phyloP scores from a whole-genome alignment of 352 stramenopile genomes.

The Pythium insidiosum region DNA sequence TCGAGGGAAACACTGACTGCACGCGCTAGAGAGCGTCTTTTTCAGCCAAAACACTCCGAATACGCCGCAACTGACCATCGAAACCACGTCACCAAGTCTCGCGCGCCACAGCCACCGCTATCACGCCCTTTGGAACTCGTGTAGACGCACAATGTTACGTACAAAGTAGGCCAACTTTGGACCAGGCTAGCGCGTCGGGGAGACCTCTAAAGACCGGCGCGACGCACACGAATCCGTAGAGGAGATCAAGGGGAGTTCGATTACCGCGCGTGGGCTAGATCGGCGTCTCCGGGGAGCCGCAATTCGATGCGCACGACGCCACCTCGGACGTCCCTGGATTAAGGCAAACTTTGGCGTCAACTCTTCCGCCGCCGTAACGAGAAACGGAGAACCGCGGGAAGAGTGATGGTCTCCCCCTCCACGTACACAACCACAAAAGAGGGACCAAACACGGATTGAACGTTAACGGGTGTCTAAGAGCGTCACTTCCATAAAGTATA shows the following conservation, averaged over 20 bases:
- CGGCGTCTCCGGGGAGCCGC: constrained; percentile 4
- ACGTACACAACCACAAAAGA: constrained; percentile 9
- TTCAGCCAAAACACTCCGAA: no score
- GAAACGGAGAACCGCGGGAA: constrained; percentile 27
- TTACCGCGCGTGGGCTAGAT: constrained; percentile 9
- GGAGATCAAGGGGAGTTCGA: constrained; percentile 19
- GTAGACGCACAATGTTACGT: constrained; percentile 2
- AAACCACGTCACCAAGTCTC: no score
- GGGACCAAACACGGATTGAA: constrained; percentile 6
- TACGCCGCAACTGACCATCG: no score
- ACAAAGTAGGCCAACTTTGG: constrained; percentile 10
- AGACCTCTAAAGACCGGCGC: constrained; percentile 2
- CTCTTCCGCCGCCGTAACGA: constrained; percentile 19
- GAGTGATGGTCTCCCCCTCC: constrained; percentile 21
- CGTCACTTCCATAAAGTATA: neutral
- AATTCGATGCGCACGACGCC: constrained; percentile 15
- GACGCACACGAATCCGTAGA: constrained; percentile 14
- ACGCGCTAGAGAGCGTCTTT: no score
- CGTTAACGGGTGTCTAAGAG: constrained; percentile 3
- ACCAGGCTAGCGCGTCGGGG: constrained; percentile 8
- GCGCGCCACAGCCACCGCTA: neutral
- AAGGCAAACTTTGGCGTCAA: constrained; percentile 21
- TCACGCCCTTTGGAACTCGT: neutral
- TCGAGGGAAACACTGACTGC: no score
- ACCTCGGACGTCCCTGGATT: constrained; percentile 12